A percentile compares a stretch with the other conserved stretches of the same genome.
phyloP scores from a whole-genome alignment of 257 asterid species.

The Fraxinus anomala region DNA sequence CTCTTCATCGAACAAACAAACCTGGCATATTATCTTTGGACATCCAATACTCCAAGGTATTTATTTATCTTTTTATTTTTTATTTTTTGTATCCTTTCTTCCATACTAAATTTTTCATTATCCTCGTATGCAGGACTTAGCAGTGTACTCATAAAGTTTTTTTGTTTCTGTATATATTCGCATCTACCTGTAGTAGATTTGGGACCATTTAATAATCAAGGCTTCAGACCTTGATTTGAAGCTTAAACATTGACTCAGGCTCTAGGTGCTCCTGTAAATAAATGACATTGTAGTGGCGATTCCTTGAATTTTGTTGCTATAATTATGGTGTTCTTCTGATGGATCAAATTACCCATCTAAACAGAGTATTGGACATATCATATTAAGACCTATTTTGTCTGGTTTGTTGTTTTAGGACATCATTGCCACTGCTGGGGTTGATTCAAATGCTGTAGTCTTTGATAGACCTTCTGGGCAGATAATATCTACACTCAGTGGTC shows the following conservation, averaged over 20 bases:
- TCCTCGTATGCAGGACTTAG: conserved; percentile 9
- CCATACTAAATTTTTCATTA: background rate
- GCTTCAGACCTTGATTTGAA: conserved; percentile 3
- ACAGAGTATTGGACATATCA: conserved; percentile 7
- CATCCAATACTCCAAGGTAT: conserved; percentile 73
- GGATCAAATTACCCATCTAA: background rate
- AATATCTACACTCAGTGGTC: conserved; percentile 93
- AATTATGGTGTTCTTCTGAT: background rate
- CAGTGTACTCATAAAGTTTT: background rate
- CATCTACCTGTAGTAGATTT: background rate
- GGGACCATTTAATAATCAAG: background rate
- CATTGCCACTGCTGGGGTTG: conserved; percentile 93
- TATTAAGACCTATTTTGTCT: conserved; percentile 21
- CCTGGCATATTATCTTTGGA: conserved; percentile 95
- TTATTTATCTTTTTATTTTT: conserved; percentile 20
- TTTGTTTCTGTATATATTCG: too few species aligned
- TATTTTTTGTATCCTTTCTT: background rate
- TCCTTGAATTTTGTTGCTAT: background rate
- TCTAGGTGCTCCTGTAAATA: conserved; percentile 5
- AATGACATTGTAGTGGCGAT: background rate
- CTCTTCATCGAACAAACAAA: conserved; percentile 92
- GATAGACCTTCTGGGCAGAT: conserved; percentile 90
- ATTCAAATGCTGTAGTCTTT: conserved; percentile 82
- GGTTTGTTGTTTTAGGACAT: conserved; percentile 57
- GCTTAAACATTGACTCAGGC: background rate